Percentiles rank a stretch among this genome's conserved stretches.
Evolutionary conservation across 169 alveolate species (phyloP).

Genomic region (Toxoplasma gondii): DNA sequence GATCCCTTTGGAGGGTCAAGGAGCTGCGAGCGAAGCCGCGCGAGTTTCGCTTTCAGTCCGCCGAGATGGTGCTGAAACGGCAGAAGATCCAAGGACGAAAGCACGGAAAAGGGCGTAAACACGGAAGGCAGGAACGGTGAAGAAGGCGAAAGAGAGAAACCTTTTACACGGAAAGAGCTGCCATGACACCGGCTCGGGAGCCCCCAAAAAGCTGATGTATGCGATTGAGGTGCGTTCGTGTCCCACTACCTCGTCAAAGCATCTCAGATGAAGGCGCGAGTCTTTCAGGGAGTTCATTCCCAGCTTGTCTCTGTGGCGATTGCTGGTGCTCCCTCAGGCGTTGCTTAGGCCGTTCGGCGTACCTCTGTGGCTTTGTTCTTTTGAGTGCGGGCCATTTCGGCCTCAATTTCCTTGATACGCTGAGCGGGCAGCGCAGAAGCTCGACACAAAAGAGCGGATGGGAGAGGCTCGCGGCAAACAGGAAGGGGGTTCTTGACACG

Average conservation of each 20-base stretch:
- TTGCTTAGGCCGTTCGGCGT: too few relatives aligned
- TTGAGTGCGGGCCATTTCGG: constrained; percentile 98
- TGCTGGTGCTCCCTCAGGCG: too few relatives aligned
- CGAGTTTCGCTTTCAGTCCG: constrained; percentile 96
- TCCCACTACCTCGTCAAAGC: too few relatives aligned
- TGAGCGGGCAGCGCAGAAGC: not conserved
- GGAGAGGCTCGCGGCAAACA: too few relatives aligned
- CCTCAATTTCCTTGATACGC: constrained; percentile 91
- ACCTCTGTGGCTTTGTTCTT: constrained; percentile 97
- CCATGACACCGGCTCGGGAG: not conserved
- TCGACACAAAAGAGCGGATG: too few relatives aligned
- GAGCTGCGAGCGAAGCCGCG: constrained; percentile 94
- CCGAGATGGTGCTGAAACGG: constrained; percentile 91
- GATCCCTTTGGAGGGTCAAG: constrained; percentile 80
- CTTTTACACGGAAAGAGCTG: not conserved
- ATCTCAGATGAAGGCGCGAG: too few relatives aligned
- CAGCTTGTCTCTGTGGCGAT: not conserved
- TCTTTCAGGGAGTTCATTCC: not conserved
- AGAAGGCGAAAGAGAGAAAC: not conserved
- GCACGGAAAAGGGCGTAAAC: not conserved
- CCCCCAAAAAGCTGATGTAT: not conserved
- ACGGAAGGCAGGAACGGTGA: not conserved
- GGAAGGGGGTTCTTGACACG: too few relatives aligned
- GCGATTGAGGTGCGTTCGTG: too few relatives aligned
- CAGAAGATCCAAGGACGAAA: not conserved